Evolutionary conservation across 768 basidiomycete species (phyloP).

Genomic region (Terana coerulea): DNA sequence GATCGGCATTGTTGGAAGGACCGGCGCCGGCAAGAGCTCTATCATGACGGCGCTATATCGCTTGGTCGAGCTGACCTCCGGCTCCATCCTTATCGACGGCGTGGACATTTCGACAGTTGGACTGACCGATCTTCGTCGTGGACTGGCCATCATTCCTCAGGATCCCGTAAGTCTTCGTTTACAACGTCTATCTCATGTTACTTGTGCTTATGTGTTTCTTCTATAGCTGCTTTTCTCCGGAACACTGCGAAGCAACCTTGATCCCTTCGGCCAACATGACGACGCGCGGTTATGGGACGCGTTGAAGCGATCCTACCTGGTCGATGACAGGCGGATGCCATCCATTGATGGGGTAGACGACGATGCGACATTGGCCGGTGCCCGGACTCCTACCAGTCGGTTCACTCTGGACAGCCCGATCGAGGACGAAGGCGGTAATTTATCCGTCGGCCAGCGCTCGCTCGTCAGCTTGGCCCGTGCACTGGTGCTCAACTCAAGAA

Average conservation of each 20-base stretch:
- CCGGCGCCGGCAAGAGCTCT: slow-evolving; percentile 54
- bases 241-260: slow-evolving; percentile 81
- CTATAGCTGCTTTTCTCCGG: slow-evolving; percentile 82
- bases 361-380: slow-evolving; percentile 33
- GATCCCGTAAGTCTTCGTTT: slow-evolving; percentile 53
- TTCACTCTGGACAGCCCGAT: slow-evolving; percentile 83
- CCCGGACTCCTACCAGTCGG: slow-evolving; percentile 38
- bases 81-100: slow-evolving; percentile 75
- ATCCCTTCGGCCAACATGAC: slow-evolving; percentile 80
- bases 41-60: slow-evolving; percentile 88
- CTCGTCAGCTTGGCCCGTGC: slow-evolving; percentile 88
- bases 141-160: slow-evolving; percentile 80
- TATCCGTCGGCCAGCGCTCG: slow-evolving; percentile 80
- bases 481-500: slow-evolving; percentile 78
- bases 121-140: slow-evolving; percentile 63
- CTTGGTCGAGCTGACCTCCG: slow-evolving; percentile 74
- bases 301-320: slow-evolving; percentile 77
- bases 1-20: slow-evolving; percentile 78
- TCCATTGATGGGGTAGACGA: slow-evolving; percentile 30
- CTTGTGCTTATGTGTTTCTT: slow-evolving; percentile 31
- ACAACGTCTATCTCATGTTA: neutral
- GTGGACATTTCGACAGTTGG: slow-evolving; percentile 84
- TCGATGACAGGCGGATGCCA: slow-evolving; percentile 43
- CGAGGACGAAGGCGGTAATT: slow-evolving; percentile 83
- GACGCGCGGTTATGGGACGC: slow-evolving; percentile 88